These are phyloP conservation scores for Platanus orientalis DNA, from an alignment of 164 flowering plant species.

Conservation along the genomic window DNA sequence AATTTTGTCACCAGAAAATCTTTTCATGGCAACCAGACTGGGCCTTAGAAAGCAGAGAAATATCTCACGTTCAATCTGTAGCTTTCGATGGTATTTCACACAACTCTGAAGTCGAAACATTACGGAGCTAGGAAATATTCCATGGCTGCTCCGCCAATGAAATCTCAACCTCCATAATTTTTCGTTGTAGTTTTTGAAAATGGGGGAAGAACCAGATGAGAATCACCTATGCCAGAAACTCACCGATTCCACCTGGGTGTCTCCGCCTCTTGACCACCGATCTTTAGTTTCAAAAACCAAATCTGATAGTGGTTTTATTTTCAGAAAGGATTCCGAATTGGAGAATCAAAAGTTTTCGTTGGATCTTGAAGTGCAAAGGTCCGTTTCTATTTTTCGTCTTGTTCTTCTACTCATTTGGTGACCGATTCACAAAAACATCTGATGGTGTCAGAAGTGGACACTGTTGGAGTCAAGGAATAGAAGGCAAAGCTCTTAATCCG, in stretches of 20 bases:
- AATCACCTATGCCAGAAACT: constrained; percentile 20
- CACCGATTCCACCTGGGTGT: constrained; percentile 2
- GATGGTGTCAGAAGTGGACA: not conserved
- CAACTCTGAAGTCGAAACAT: not conserved
- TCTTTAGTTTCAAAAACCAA: not conserved
- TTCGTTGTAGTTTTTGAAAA: constrained; percentile 30
- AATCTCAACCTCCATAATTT: constrained; percentile 60
- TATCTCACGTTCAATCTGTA: not conserved
- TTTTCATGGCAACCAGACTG: too few relatives aligned
- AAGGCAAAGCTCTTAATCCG: not conserved
- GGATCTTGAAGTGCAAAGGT: constrained; percentile 24
- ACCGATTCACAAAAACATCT: not conserved
- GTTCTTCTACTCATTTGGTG: constrained; percentile 2
- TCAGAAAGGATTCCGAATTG: constrained; percentile 1
- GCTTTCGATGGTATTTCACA: not conserved
- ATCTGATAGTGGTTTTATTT: constrained; percentile 1
- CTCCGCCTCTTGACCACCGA: constrained; percentile 6
- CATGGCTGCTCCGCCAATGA: constrained; percentile 48
- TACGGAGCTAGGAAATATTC: not conserved
- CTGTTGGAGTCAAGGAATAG: not conserved
- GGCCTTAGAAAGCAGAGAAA: not conserved
- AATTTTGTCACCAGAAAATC: too few relatives aligned
- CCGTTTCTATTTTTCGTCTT: constrained; percentile 13
- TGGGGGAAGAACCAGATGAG: constrained; percentile 39
- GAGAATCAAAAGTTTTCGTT: not conserved